phyloP scores from a whole-genome alignment of 75 land plant genomes.

The Isoetes taiwanensis region DNA sequence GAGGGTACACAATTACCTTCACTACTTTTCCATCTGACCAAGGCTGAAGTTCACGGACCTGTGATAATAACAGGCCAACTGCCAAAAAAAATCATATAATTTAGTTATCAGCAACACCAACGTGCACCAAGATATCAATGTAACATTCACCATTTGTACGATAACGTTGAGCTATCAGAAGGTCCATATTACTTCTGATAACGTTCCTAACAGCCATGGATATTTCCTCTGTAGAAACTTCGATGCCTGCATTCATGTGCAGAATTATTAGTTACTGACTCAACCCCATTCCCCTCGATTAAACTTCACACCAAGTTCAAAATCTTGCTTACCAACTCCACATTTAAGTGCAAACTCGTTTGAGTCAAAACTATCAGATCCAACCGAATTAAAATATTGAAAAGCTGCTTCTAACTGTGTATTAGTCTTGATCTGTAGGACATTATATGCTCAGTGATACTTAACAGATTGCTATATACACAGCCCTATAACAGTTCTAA shows the following conservation, averaged over 20 bases:
- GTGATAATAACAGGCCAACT: conserved; percentile 75
- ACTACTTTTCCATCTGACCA: conserved; percentile 88
- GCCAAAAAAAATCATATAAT: too few species aligned
- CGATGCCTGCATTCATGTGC: conserved; percentile 39
- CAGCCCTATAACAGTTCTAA: not conserved
- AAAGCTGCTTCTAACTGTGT: conserved; percentile 90
- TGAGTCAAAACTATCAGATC: conserved; percentile 36
- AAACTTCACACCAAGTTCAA: not conserved
- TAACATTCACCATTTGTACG: conserved; percentile 61
- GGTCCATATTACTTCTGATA: conserved; percentile 38
- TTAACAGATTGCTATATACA: not conserved
- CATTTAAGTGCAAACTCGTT: conserved; percentile 76
- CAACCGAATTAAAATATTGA: conserved; percentile 34
- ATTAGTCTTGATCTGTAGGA: conserved; percentile 63
- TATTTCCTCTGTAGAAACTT: conserved; percentile 67
- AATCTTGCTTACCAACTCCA: conserved; percentile 85
- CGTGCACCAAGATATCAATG: too few species aligned
- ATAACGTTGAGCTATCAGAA: conserved; percentile 62
- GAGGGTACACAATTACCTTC: conserved; percentile 36
- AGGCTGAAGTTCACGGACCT: conserved; percentile 60
- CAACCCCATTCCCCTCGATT: not conserved
- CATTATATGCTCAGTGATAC: not conserved
- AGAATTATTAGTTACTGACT: not conserved
- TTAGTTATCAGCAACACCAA: too few species aligned
- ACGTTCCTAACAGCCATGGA: conserved; percentile 37